Evolutionary conservation across 192 early-diverging fungal species (phyloP), one percentile per base, ranked within the genome.

Genomic region (Allomyces arbusculus): DNA sequence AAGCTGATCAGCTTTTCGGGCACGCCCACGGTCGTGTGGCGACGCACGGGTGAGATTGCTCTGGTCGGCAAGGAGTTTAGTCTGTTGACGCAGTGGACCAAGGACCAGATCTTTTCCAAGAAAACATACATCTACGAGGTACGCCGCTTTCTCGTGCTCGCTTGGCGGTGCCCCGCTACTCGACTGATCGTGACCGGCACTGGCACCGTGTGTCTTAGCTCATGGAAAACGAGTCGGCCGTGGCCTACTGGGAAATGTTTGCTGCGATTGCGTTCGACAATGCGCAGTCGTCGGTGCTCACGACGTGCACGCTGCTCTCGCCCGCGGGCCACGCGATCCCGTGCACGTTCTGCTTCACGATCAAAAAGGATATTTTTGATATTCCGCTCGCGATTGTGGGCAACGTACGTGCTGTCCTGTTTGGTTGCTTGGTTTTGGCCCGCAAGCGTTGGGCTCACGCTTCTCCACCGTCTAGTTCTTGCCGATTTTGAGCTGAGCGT

Each of bases 11-110:
- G 84, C 6, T 94, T 87, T 65, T 92, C 92, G 23, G 94, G 94
- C 55, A 97, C 94, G 24, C 94, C 94, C 7, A 94, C 91, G 6
- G 91, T 94, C 12, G 89, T 97, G 26, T 97, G 94, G 94, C 86
- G 94, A 44, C 82, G 94, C n/a, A 91, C 90, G 2, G 94, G 94
- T 55, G 92, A 97, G 75, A 92, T 97, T 67, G 89, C 86, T 9
- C 73, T 97, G 45, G 94, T 97, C 8, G 94, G 94, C 63, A 97
- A 94, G 72, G 94, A 97, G 71, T 97, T 97, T 69, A 90, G 89
- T 10, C 78, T 97, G 23, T 71, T 97, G 69, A 97, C 94, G 7
- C 83, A 89, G 71, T 97, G 94, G 94, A 76, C 85, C 66, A 84
- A 84, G 44, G 91, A 94, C 33, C 81, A 84, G 71, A 76, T 97